phyloP scores from a whole-genome alignment of 345 rosid species.

The Aquilaria malaccensis region DNA sequence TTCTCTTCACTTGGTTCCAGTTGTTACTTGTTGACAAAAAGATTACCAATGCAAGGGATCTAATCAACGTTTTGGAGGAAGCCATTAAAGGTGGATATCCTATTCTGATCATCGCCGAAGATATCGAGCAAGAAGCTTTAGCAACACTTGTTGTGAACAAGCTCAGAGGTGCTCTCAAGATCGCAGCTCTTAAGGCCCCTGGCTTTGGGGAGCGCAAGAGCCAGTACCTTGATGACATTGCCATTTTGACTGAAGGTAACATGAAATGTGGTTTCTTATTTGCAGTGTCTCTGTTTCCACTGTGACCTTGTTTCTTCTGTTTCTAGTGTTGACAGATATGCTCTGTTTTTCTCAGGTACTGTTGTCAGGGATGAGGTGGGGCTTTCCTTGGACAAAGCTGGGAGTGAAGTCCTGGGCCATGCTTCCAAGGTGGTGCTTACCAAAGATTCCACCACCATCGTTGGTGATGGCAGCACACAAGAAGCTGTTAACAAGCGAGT shows the following conservation, averaged over 20 bases:
- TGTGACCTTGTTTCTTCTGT: too few species aligned
- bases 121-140: conserved; percentile 94
- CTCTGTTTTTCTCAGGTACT: conserved; percentile 44
- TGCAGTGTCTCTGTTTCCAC: neutral
- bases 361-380: conserved; percentile 94
- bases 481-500: conserved; percentile 91
- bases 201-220: conserved; percentile 97
- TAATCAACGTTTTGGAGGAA: conserved; percentile 74
- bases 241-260: conserved; percentile 84
- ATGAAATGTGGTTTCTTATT: neutral
- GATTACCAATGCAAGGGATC: conserved; percentile 95
- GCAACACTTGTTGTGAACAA: conserved; percentile 97
- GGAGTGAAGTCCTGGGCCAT: conserved; percentile 77
- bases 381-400: conserved; percentile 89
- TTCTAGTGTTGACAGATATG: neutral
- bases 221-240: conserved; percentile 97
- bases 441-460: conserved; percentile 84
- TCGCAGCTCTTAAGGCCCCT: conserved; percentile 97
- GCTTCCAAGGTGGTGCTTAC: conserved; percentile 96
- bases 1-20: conserved; percentile 34
- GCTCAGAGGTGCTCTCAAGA: conserved; percentile 85
- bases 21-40: conserved; percentile 96
- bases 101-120: conserved; percentile 76
- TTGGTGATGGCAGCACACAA: conserved; percentile 98
- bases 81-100: conserved; percentile 83